Base-by-base conservation (phyloP, 768 basidiomycete species). In the Paxillus ammoniavirescens region DNA sequence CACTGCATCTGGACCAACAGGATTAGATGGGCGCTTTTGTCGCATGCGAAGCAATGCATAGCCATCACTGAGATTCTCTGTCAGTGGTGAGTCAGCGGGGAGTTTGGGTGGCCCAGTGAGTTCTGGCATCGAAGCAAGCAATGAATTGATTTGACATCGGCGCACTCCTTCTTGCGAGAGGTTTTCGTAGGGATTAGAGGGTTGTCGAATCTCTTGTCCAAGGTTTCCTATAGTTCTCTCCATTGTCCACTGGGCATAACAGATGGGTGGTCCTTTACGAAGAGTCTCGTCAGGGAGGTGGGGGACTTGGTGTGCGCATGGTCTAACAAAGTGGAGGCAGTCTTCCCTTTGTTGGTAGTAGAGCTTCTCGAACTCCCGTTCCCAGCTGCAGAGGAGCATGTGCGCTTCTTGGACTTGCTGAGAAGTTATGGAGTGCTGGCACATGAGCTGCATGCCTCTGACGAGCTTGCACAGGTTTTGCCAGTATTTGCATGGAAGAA, bases 161-260 rank as follows among this genome's bases (percentile, higher is more conserved):
- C 50, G 54, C 10, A 71, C 30, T 10, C 58, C 67, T 14, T 35
- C 35, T 38, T 68, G 50, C 4, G 67, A 38, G 2, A 72, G 53
- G 45, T 71, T 71, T 6, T 57, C 60, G 47, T 56, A 71, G 1
- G 62, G 55, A 17, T 72, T 61, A 2, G 59, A 62, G 4, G 47
- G 65, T 36, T 65, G 64, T 14, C 46, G 42, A 45, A 74, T 35
- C 35, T 35, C 13, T 35, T 35, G 35, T 35, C 35, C 35, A 35
- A 35, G 35, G 35, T 35, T 35, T 35, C 35, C 35, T 35, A 35
- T 35, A 9, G 12, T 35, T 35, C 35, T 35, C 12, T 35, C 35
- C 35, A 35, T 35, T 5, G 35, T 35, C 35, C 35, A 35, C 35
- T 35, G 35, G 35, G 12, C 12, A 13, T 35, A 64, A 51, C 73